phyloP scores from a whole-genome alignment of 2,329 filamentous ascomycete genomes.

The Trichophyton rubrum region DNA sequence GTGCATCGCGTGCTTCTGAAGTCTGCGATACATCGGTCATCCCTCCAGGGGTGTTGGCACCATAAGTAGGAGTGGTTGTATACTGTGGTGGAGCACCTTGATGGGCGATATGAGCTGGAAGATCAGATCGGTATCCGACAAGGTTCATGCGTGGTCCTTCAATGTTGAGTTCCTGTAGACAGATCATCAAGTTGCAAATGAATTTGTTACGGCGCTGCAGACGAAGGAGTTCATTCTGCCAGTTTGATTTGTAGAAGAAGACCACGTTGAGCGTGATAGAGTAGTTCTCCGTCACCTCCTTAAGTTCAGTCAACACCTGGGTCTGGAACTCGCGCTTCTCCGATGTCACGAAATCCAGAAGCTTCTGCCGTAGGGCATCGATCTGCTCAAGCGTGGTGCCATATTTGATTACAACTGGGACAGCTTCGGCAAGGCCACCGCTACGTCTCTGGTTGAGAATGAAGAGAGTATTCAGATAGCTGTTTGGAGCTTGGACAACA shows the following conservation, averaged over 20 bases:
- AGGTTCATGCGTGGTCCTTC: constrained; percentile 66
- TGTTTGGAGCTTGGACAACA: constrained; percentile 91
- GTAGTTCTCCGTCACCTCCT: constrained; percentile 67
- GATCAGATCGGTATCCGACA: constrained; percentile 54
- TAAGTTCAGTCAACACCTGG: constrained; percentile 77
- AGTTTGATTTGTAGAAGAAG: constrained; percentile 96
- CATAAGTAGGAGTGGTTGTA: constrained; percentile 25
- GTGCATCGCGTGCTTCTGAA: constrained; percentile 22
- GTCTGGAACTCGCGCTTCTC: constrained; percentile 84
- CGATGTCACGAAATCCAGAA: constrained; percentile 67
- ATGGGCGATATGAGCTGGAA: constrained; percentile 53
- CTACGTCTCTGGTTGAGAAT: constrained; percentile 91
- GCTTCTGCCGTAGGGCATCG: constrained; percentile 62
- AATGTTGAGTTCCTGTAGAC: constrained; percentile 72
- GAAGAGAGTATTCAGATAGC: constrained; percentile 80
- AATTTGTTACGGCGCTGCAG: constrained; percentile 88
- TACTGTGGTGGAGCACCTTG: constrained; percentile 34
- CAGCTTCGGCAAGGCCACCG: constrained; percentile 72
- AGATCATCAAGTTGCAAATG: constrained; percentile 77
- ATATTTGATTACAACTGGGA: constrained; percentile 75
- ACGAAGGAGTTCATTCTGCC: constrained; percentile 86
- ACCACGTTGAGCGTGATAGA: constrained; percentile 81
- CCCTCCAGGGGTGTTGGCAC: constrained; percentile 26
- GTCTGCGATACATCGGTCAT: constrained; percentile 22
- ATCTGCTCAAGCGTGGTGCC: constrained; percentile 76